Evolutionary conservation across 192 early-diverging fungal genomes (phyloP).

Genomic region (Entomortierella lignicola): DNA sequence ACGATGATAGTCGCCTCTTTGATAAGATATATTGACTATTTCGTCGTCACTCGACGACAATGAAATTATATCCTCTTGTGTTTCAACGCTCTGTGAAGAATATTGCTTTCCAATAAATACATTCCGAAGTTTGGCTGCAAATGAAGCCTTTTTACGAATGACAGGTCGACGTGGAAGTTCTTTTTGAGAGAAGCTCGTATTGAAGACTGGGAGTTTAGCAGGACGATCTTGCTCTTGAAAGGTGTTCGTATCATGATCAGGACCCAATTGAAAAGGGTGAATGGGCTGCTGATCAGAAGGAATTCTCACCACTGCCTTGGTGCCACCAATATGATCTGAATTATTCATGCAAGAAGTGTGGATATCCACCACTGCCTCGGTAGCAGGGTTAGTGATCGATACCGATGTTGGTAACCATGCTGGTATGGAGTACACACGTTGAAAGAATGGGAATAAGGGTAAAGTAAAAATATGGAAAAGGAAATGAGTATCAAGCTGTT

Average conservation of each 20-base stretch:
- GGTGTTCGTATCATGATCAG: slow-evolving; percentile 5
- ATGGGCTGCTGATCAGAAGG: slow-evolving; percentile 39
- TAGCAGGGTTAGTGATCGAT: background rate
- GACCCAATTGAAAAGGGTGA: slow-evolving; percentile 36
- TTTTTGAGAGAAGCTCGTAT: too few species aligned
- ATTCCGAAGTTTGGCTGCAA: slow-evolving; percentile 39
- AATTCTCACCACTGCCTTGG: slow-evolving; percentile 1
- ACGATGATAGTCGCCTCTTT: slow-evolving; percentile 10
- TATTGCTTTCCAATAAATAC: slow-evolving; percentile 19
- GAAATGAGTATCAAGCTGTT: too few species aligned
- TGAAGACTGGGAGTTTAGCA: background rate
- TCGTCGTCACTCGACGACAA: slow-evolving; percentile 1
- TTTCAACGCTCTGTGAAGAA: slow-evolving; percentile 1
- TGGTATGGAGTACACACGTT: background rate
- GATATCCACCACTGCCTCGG: background rate
- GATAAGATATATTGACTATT: too few species aligned
- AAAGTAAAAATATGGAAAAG: background rate
- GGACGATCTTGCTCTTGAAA: background rate
- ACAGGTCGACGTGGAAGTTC: background rate
- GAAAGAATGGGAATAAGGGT: background rate
- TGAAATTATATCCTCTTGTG: slow-evolving; percentile 17
- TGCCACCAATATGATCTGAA: background rate
- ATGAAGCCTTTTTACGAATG: slow-evolving; percentile 34
- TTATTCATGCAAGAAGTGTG: background rate
- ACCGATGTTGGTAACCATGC: slow-evolving; percentile 15